A percentile compares a stretch with the other conserved stretches of the same genome.
Conservation (phyloP, 345 rosid genomes). For the Toxicodendron radicans region DNA sequence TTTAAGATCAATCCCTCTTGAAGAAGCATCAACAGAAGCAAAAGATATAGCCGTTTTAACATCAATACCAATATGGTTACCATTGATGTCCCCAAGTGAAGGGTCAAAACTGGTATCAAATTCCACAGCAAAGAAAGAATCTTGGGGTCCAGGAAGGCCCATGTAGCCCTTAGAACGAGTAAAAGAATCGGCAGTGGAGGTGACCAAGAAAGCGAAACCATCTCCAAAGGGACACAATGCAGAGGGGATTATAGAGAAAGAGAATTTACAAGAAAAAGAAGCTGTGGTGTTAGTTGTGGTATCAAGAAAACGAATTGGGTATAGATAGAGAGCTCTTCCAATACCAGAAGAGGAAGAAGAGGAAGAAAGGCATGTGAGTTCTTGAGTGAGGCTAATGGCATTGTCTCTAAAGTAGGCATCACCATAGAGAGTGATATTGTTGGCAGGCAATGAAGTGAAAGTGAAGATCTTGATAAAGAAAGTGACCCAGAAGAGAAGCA, state of each 20-base stretch:
- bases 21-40: slow-evolving; percentile 49
- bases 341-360: slow-evolving; percentile 38
- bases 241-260: slow-evolving; percentile 58
- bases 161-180: slow-evolving; percentile 57
- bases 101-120: slow-evolving; percentile 69
- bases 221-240: slow-evolving; percentile 71
- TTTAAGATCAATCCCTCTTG: slow-evolving; percentile 59
- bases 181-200: slow-evolving; percentile 68
- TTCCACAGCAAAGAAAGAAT: slow-evolving; percentile 72
- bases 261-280: slow-evolving; percentile 66
- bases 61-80: slow-evolving; percentile 69
- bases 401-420: slow-evolving; percentile 54
- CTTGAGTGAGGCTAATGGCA: slow-evolving; percentile 68
- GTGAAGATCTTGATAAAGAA: slow-evolving; percentile 28
- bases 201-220: slow-evolving; percentile 77
- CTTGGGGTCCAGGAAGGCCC: slow-evolving; percentile 61
- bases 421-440: slow-evolving; percentile 66
- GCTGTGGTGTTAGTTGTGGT: slow-evolving; percentile 44
- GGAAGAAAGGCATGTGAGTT: slow-evolving; percentile 34
- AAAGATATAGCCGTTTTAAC: slow-evolving; percentile 50
- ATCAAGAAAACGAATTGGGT: slow-evolving; percentile 63
- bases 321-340: slow-evolving; percentile 62
- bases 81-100: slow-evolving; percentile 52
- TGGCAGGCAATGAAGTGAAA: slow-evolving; percentile 33
- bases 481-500: slow-evolving; percentile 34